A percentile compares a stretch with the other conserved stretches of the same genome.
Evolutionary conservation across 2,329 filamentous ascomycete genomes (phyloP).

Genomic region (Hypoxylon sp.): DNA sequence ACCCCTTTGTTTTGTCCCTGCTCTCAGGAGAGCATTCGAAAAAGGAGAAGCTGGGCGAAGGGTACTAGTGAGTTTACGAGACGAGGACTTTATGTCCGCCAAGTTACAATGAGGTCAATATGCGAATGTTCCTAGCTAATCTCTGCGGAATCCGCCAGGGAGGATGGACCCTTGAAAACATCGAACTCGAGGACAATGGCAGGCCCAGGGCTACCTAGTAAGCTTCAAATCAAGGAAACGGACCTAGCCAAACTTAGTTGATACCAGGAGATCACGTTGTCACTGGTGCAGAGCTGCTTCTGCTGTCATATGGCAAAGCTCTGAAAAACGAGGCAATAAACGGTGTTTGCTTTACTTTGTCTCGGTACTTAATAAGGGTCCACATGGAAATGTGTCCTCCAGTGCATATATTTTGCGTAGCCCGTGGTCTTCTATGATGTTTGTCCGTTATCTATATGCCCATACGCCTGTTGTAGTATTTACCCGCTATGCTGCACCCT

Average conservation of each 20-base stretch:
- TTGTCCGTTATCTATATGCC: not conserved
- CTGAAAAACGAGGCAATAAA: not conserved
- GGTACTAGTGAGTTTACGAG: not conserved
- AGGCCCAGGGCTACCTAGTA: too few species aligned
- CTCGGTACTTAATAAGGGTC: slow-evolving; percentile 1
- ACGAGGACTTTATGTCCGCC: not conserved
- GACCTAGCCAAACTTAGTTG: not conserved
- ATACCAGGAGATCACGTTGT: not conserved
- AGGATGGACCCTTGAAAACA: not conserved
- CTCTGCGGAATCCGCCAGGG: not conserved
- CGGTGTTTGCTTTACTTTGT: not conserved
- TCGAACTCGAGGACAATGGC: not conserved
- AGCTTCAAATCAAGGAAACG: not conserved
- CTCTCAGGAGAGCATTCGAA: not conserved
- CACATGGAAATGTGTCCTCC: slow-evolving; percentile 11
- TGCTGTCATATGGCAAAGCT: not conserved
- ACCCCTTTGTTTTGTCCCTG: slow-evolving; percentile 18
- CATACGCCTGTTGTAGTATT: slow-evolving; percentile 21
- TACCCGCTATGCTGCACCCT: not conserved
- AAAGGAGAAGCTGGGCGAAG: slow-evolving; percentile 7
- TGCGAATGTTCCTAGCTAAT: not conserved
- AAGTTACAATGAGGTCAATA: slow-evolving; percentile 5
- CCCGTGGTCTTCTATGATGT: not conserved
- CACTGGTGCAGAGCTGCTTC: not conserved
- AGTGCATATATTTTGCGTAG: slow-evolving; percentile 5